Evolutionary conservation across 2,329 filamentous ascomycete genomes (phyloP).

Genomic region (Arthrobotrys pseudoclavata): DNA sequence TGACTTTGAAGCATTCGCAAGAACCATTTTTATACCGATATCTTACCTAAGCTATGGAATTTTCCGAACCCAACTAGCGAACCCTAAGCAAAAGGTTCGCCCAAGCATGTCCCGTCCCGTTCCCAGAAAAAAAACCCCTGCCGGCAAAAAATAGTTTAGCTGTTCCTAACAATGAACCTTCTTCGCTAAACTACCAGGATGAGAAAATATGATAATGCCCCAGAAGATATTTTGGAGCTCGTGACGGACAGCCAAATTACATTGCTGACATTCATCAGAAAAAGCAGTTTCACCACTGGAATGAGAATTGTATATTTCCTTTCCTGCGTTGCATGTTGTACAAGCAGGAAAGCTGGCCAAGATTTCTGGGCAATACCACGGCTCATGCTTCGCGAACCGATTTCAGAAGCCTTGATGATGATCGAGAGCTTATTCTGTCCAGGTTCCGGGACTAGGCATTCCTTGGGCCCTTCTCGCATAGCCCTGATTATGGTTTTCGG

Average conservation of each 20-base stretch:
- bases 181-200: conserved; percentile 11
- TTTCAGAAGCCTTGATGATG: conserved; percentile 9
- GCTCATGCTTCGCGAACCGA: conserved; percentile 26
- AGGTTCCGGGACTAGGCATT: conserved; percentile 26
- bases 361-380: conserved; percentile 6
- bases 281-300: conserved; percentile 29
- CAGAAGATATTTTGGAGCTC: conserved; percentile 9
- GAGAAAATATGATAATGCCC: conserved; percentile 1
- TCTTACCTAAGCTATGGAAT: conserved; percentile 44
- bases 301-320: conserved; percentile 26
- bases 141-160: conserved; percentile 22
- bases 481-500: conserved; percentile 8
- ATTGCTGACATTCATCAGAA: conserved; percentile 46
- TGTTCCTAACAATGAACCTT: background rate
- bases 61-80: conserved; percentile 41
- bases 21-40: conserved; percentile 29
- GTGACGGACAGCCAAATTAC: conserved; percentile 26
- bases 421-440: conserved; percentile 2
- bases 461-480: conserved; percentile 13
- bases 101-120: conserved; percentile 35
- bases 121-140: conserved; percentile 27
- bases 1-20: conserved; percentile 19
- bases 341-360: conserved; percentile 16
- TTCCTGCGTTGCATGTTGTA: conserved; percentile 49
- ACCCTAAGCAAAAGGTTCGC: conserved; percentile 24